Evolutionary conservation across 257 asterid genomes (phyloP), one percentile per base, ranked within the genome.

Genomic region (Solanum peruvianum): DNA sequence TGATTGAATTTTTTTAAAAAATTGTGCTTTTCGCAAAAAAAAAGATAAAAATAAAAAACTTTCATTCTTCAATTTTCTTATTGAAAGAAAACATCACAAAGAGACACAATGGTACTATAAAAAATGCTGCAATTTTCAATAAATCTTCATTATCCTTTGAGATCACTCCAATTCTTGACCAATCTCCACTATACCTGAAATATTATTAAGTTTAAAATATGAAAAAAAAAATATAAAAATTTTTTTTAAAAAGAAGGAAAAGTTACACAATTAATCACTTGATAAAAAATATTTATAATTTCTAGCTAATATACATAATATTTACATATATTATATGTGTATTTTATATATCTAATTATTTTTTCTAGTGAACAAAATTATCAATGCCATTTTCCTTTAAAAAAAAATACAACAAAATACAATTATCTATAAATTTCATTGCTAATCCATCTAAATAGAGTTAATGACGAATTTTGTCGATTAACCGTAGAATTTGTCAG

Each of bases 101-200:
- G 23, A 93, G 4, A 85, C 95, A 95, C 2, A 92, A 87, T 87
- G 99, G 99, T 62, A 93, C 95, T 10, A 96, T 88, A 16, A 95
- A n/a, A 91, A 91, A 93, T 3, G 98, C 95, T 49, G 95, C 95
- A 91, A 87, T 88, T 86, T 92, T 95, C 64, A 96, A 92, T 49
- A 95, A 87, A 85, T 94, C 91, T 89, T 96, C 98, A 37, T 91
- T 86, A 49, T 83, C 94, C 83, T 87, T 91, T 41, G 99, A 89
- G 87, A 96, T 92, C 82, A 87, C 96, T 76, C 98, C 98, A 91
- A 96, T 93, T 90, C 98, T 94, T 29, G 98, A 94, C 98, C 99
- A 96, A 64, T 96, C 98, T 86, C 99, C 99, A 91, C 99, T 95
- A 16, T 96, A 96, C 92, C 98, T 96, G 94, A 88, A 70, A 16